Evolutionary conservation across 257 asterid genomes (phyloP).

Genomic region (Fraxinus quadrangulata): DNA sequence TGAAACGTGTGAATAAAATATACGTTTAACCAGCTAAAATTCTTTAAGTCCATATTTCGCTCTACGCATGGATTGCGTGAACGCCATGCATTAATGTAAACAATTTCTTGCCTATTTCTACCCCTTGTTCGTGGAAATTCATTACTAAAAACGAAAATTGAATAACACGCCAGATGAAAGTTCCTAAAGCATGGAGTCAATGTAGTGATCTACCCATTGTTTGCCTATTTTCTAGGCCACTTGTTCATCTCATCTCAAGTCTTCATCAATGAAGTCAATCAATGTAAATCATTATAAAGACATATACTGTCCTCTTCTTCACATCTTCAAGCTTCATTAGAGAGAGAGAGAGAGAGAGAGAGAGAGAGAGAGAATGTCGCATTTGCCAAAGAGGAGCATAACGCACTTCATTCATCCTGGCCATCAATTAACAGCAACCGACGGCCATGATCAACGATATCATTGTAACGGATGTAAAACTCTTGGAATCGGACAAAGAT

Average conservation of each 20-base stretch:
- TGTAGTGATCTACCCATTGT: neutral
- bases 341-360: neutral
- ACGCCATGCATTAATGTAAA: no score
- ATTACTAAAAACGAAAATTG: neutral
- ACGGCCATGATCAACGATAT: conserved; percentile 20
- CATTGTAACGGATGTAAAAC: conserved; percentile 49
- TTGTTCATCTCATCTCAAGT: neutral
- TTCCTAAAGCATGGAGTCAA: neutral
- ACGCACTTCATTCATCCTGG: conserved; percentile 43
- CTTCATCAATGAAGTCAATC: neutral
- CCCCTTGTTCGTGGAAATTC: no score
- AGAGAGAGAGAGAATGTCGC: conserved; percentile 26
- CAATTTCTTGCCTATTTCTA: no score
- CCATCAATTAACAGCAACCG: conserved; percentile 28
- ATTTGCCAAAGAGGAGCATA: conserved; percentile 27
- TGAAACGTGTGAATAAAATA: no score
- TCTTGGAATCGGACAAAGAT: conserved; percentile 37
- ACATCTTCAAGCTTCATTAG: neutral
- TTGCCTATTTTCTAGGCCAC: neutral
- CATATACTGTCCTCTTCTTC: neutral
- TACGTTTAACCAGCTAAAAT: no score
- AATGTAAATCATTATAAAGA: neutral
- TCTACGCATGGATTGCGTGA: no score
- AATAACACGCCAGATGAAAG: neutral
- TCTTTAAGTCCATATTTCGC: no score